Evolutionary conservation across 1,284 basidiomycete genomes (phyloP).

Genomic region (Cryptococcus depauperatus): DNA sequence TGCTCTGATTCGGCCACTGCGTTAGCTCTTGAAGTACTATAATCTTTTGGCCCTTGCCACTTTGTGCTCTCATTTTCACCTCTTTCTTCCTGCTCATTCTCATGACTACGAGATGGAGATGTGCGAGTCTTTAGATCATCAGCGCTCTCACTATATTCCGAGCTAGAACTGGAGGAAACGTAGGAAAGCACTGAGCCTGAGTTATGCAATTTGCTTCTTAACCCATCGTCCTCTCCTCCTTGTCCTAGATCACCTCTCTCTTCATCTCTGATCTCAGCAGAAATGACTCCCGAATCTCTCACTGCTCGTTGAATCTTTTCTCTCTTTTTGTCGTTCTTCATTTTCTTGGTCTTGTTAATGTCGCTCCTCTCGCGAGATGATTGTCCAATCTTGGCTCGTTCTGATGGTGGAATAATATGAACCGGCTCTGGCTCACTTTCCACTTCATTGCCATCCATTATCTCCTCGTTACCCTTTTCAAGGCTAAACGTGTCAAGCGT

Average conservation of each 20-base stretch:
- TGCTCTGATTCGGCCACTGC: too few relatives aligned
- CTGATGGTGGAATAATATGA: conserved; percentile 13
- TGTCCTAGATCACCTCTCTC: conserved; percentile 2
- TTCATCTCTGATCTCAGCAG: not conserved
- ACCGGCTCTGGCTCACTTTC: not conserved
- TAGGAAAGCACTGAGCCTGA: not conserved
- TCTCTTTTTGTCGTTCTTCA: not conserved
- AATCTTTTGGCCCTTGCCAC: too few relatives aligned
- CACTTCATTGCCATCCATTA: not conserved
- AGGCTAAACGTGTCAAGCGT: not conserved
- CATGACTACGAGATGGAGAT: too few relatives aligned
- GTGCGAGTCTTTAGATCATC: too few relatives aligned
- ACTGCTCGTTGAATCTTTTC: not conserved
- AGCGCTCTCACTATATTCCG: too few relatives aligned
- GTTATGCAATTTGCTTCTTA: not conserved
- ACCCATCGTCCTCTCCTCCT: not conserved
- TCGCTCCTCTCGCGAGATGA: conserved; percentile 1
- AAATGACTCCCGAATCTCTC: not conserved
- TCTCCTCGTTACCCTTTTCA: not conserved
- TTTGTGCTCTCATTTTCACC: too few relatives aligned
- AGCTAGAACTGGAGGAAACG: not conserved
- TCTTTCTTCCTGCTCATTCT: too few relatives aligned
- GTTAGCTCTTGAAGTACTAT: too few relatives aligned
- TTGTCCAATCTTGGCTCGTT: conserved; percentile 13
- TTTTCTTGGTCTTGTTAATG: not conserved